These are phyloP conservation scores for Henningerozyma blattae DNA, from an alignment of 805 yeast species.

Conservation along the genomic window DNA sequence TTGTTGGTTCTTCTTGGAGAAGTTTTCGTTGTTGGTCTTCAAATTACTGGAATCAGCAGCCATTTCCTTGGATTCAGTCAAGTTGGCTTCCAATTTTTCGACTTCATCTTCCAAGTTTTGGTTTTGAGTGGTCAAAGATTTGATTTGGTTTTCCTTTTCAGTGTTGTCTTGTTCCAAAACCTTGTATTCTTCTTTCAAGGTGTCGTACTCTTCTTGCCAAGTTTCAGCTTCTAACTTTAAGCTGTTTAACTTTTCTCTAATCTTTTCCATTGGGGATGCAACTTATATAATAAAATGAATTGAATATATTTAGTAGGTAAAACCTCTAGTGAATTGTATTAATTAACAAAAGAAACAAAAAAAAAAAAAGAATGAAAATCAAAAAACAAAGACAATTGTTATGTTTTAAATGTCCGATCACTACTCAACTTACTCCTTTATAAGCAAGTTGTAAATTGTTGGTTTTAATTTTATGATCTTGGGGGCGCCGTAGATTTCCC, in stretches of 20 bases:
- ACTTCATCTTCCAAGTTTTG: conserved; percentile 73
- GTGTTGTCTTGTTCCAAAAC: conserved; percentile 83
- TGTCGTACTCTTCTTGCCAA: conserved; percentile 96
- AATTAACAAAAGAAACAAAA: neutral
- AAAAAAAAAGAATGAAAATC: neutral
- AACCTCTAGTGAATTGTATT: neutral
- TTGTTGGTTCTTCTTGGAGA: conserved; percentile 81
- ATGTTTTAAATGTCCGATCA: too few relatives aligned
- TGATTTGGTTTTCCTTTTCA: conserved; percentile 91
- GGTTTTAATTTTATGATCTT: too few relatives aligned
- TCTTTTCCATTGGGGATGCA: conserved; percentile 54
- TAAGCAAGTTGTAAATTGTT: too few relatives aligned
- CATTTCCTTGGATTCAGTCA: conserved; percentile 45
- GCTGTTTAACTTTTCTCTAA: conserved; percentile 67
- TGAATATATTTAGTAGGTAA: neutral
- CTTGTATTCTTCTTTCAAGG: conserved; percentile 67
- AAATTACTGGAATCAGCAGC: conserved; percentile 86
- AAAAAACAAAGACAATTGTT: neutral
- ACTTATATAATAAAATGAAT: conserved; percentile 7
- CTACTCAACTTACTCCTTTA: too few relatives aligned
- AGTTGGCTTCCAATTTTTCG: conserved; percentile 37
- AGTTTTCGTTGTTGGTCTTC: conserved; percentile 81
- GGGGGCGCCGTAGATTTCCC: too few relatives aligned
- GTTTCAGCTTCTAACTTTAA: conserved; percentile 90
- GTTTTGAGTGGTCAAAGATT: conserved; percentile 84